Evolutionary conservation across 208 protist species (phyloP), one percentile per base, ranked within the genome.

Genomic region (Phytomonas serpens): DNA sequence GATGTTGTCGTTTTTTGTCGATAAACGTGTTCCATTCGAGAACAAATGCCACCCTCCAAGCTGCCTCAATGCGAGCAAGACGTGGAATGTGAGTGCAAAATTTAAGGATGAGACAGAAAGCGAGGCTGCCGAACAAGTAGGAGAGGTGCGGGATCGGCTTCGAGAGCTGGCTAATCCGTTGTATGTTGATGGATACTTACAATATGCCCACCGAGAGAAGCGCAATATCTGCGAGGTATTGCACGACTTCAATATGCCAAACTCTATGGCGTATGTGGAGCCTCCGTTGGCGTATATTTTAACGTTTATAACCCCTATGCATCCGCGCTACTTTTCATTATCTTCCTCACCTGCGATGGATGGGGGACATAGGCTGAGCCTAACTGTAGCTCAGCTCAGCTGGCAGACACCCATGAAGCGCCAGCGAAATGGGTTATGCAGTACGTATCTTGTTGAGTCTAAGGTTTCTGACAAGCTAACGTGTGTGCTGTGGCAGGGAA

Each of bases 141-240:
- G 36, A 33, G 76, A 78, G 65, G 74, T 88, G 34, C 80, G 65
- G 38, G 85, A 92, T 76, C 80, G 92, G 11, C 80, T 96, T 61
- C 71, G 79, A 36, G 92, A 96, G 77, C 72, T 96, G 16, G 79
- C 85, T 14, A 79, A 84, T 61, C 78, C 84, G 27, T 67, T 73
- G 13, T 64, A 84, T 67, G 68, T 86, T 30, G 81, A 85, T 73
- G 88, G 91, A 32, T 96, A 89, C 71, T 80, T 94, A 38, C 71
- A 76, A 36, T 96, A 96, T 73, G 80, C 81, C 29, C 78, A 94
- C 72, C 85, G 88, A 30, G 92, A 96, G 77, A 96, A 96, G 77
- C 83, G 92, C 38, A 96, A 93, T 75, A 73, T 92, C 19, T 84
- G 86, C 34, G 92, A 96, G 77, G 89, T 96, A n/a, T 77, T 96